phyloP scores from a whole-genome alignment of 192 early-diverging fungal genomes.

The Backusella australiensis region DNA sequence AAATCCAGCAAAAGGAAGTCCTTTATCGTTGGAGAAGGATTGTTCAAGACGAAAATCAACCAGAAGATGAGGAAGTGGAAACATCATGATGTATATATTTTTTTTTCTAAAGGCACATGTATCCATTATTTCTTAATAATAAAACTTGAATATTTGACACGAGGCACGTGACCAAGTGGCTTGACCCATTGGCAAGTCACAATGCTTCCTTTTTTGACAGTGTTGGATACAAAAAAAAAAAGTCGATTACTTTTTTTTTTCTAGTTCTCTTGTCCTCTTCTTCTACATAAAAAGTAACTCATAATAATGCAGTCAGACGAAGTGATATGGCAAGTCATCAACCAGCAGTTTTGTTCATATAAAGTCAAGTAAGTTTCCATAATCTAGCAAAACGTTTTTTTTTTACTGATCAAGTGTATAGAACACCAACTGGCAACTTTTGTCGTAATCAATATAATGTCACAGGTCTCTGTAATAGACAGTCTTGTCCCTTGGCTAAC shows the following conservation, averaged over 20 bases:
- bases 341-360: constrained; percentile 96
- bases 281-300: not conserved
- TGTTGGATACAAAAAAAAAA: not conserved
- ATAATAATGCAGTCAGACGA: constrained; percentile 60
- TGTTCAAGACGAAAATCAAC: not conserved
- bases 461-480: constrained; percentile 92
- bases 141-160: not conserved
- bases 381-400: not conserved
- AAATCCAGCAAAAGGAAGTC: not conserved
- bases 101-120: not conserved
- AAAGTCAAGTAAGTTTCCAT: constrained; percentile 84
- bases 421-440: constrained; percentile 84
- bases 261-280: not conserved
- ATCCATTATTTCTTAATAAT: not conserved
- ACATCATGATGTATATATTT: not conserved
- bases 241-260: not conserved
- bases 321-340: constrained; percentile 95
- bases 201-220: not conserved
- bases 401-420: constrained; percentile 27
- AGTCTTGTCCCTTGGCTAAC: constrained; percentile 95
- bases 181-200: not conserved
- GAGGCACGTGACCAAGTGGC: not conserved
- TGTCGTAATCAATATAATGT: constrained; percentile 97
- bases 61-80: not conserved
- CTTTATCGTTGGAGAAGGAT: not conserved